A percentile compares a stretch with the other conserved stretches of the same genome.
These are phyloP conservation scores for Starmerella sirachaensis DNA, from an alignment of 805 yeast species.

Conservation along the genomic window DNA sequence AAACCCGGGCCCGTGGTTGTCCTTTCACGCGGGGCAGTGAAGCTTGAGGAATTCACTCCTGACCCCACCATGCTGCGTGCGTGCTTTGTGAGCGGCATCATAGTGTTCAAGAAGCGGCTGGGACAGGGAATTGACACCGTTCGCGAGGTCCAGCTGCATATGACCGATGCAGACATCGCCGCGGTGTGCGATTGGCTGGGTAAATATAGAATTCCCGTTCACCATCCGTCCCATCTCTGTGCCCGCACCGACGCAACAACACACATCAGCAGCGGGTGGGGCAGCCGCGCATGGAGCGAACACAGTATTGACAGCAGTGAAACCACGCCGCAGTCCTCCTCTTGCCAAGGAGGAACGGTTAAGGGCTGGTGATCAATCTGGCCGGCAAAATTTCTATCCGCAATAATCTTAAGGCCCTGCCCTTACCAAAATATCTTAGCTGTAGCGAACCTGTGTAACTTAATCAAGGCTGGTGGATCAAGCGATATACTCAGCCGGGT, in stretches of 20 bases:
- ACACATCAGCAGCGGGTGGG: background rate
- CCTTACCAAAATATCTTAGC: too few relatives aligned
- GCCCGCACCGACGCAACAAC: slow-evolving; percentile 1
- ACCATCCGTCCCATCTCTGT: background rate
- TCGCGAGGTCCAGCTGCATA: slow-evolving; percentile 7
- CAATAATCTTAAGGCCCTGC: too few relatives aligned
- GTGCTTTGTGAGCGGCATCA: background rate
- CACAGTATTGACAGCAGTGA: too few relatives aligned
- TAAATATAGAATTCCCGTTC: background rate
- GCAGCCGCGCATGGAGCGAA: slow-evolving; percentile 1
- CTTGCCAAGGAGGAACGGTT: too few relatives aligned
- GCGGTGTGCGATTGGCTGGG: slow-evolving; percentile 11
- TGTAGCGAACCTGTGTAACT: too few relatives aligned
- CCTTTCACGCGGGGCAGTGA: slow-evolving; percentile 5
- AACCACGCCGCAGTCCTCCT: too few relatives aligned
- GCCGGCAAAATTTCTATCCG: too few relatives aligned
- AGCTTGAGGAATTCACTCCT: slow-evolving; percentile 6
- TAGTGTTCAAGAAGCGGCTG: slow-evolving; percentile 3
- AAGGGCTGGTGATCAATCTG: too few relatives aligned
- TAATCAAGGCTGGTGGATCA: too few relatives aligned
- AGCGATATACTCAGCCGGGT: too few relatives aligned
- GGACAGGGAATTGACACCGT: background rate
- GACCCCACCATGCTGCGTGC: slow-evolving; percentile 2
- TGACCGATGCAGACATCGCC: slow-evolving; percentile 5
- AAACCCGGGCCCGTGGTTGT: slow-evolving; percentile 3